Evolutionary conservation across 192 early-diverging fungal species (phyloP), one percentile per base, ranked within the genome.

Genomic region (Podochytrium sp.): DNA sequence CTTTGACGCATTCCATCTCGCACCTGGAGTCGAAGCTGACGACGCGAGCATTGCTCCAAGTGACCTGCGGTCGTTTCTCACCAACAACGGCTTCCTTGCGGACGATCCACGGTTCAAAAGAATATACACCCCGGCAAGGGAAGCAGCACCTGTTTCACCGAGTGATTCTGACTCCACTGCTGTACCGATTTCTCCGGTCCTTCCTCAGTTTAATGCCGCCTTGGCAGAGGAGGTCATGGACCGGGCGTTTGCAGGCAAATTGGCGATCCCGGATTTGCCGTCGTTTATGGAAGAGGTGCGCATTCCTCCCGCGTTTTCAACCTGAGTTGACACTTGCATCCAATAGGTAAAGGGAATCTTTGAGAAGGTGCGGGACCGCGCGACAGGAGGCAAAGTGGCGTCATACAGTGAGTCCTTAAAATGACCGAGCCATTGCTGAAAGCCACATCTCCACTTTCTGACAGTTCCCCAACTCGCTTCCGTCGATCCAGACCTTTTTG

Each of bases 251-350:
- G 23, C 20, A 23, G 74, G 74, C 7, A 73, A 27, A 3, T 29
- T 76, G 14, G 69, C 68, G 20, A 70, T 76, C 32, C 74, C 74
- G 3, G 74, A 76, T 34, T 73, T 76, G 39, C 58, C 34, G 38
- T 35, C 34, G 16, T 73, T 73, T 30, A 40, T 37, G n/a, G 32
- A 39, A 18, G 37, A 47, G 47, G 60, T 73, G 40, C n/a, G 39
- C 23, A 14, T 57, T 29, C 18, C 14, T 57, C 29, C 55, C 29
- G 18, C 43, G 55, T 30, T 57, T 30, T 57, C n/a, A 20, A 30
- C 55, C 14, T 57, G 55, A 18, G 55, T 30, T 43, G 40, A 65
- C n/a, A 20, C 25, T 6, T 47, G 41, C 63, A 65, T 39, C 14
- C 10, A 25, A 10, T 20, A 29, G 25, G 63, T 65, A 5, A n/a